Evolutionary conservation across 345 rosid genomes (phyloP).

Genomic region (Toxicodendron radicans): DNA sequence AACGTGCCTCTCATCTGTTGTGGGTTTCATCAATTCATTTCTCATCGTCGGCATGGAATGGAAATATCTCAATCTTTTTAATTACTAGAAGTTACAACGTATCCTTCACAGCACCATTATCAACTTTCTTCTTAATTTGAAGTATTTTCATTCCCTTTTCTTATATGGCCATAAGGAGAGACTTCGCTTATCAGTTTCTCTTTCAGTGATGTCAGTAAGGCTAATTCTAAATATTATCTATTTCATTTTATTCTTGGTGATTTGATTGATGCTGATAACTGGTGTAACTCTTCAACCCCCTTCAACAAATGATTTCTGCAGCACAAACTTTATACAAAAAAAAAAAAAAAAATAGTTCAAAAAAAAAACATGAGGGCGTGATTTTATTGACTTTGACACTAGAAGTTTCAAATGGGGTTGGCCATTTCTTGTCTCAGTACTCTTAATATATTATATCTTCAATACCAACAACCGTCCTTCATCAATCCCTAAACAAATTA

Average conservation of each 20-base stretch:
- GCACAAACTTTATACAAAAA: neutral
- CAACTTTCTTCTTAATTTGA: too few relatives aligned
- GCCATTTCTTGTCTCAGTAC: neutral
- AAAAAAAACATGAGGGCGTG: neutral
- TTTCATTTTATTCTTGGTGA: neutral
- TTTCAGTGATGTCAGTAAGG: neutral
- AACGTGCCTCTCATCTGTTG: neutral
- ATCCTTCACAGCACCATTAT: too few relatives aligned
- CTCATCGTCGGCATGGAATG: neutral
- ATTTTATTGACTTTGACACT: slow-evolving; percentile 3
- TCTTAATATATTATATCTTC: neutral
- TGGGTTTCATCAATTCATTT: neutral
- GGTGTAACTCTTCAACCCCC: neutral
- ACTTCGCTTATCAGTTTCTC: neutral
- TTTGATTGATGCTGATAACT: neutral
- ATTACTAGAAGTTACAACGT: too few relatives aligned
- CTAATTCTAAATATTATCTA: neutral
- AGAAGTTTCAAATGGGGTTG: neutral
- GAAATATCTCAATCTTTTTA: neutral
- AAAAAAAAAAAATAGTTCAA: neutral
- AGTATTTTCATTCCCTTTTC: too few relatives aligned
- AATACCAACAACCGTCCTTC: neutral
- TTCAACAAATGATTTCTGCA: neutral
- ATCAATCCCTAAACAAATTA: neutral
- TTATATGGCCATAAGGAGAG: neutral